phyloP scores from a whole-genome alignment of 78 protist species.

The Chrysochromulina parva region DNA sequence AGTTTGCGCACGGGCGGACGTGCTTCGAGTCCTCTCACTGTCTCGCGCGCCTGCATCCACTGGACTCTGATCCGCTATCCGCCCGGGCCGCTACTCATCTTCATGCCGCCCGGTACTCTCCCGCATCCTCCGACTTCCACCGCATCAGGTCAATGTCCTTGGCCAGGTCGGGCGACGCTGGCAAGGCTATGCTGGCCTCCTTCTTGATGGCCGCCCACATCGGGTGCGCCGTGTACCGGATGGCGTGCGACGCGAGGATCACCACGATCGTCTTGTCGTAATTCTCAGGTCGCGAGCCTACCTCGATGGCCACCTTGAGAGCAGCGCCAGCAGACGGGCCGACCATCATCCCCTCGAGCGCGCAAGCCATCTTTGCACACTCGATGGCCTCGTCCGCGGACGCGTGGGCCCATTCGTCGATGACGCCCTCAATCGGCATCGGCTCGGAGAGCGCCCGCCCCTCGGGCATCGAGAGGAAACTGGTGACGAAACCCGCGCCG shows the following conservation, averaged over 20 bases:
- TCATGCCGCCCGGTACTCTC: no score
- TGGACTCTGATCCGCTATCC: no score
- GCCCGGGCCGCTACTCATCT: no score
- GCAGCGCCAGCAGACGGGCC: constrained; percentile 25
- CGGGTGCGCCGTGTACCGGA: background rate
- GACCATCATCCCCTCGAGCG: constrained; percentile 8
- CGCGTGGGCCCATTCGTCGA: constrained; percentile 34
- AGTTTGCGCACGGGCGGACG: no score
- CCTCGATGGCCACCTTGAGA: background rate
- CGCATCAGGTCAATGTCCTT: no score
- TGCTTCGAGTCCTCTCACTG: no score
- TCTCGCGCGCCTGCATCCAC: no score
- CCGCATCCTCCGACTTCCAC: no score
- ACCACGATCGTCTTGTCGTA: constrained; percentile 21
- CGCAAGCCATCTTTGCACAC: background rate
- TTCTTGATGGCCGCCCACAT: background rate
- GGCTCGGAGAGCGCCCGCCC: background rate
- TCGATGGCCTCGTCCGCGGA: background rate
- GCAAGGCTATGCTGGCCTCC: background rate
- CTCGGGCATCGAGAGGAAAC: background rate
- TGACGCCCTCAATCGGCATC: background rate
- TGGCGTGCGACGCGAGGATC: background rate
- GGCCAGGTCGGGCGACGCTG: background rate
- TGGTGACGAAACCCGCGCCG: background rate
- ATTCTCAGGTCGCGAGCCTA: constrained; percentile 20